phyloP scores from a whole-genome alignment of 805 yeast species.

The Candida nonsorbophila region DNA sequence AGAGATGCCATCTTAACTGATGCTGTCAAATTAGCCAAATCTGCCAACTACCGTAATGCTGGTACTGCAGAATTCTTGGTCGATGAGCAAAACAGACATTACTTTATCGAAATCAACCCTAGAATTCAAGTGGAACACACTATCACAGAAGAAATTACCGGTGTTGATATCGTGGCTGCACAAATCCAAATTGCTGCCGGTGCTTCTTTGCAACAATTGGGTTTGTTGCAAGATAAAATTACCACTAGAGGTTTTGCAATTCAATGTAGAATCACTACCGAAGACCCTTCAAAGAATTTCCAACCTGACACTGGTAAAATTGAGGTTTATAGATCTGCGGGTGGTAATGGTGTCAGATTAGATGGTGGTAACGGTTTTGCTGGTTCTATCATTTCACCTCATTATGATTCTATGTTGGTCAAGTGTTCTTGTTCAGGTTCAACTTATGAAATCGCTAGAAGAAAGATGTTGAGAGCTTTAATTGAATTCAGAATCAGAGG shows the following conservation, averaged over 20 bases:
- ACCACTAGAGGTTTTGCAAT: conserved; percentile 97
- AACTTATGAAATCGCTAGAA: conserved; percentile 91
- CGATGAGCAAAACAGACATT: conserved; percentile 89
- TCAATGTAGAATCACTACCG: conserved; percentile 98
- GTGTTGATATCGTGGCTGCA: conserved; percentile 96
- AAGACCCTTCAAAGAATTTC: conserved; percentile 93
- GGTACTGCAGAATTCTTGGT: conserved; percentile 98
- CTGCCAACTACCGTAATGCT: conserved; percentile 90
- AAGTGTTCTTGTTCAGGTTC: conserved; percentile 97
- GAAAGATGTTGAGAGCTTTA: conserved; percentile 95
- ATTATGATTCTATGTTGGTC: conserved; percentile 96
- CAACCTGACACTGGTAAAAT: conserved; percentile 98
- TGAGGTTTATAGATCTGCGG: conserved; percentile 96
- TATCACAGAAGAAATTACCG: conserved; percentile 97
- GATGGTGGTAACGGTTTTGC: conserved; percentile 99
- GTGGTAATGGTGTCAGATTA: conserved; percentile 98
- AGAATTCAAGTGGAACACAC: conserved; percentile 98
- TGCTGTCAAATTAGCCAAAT: conserved; percentile 86
- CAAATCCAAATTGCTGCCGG: conserved; percentile 99
- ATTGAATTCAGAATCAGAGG: conserved; percentile 98
- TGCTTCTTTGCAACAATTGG: conserved; percentile 86
- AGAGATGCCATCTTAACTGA: conserved; percentile 91
- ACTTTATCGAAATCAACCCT: conserved; percentile 97
- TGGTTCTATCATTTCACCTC: conserved; percentile 94
- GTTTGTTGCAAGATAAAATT: conserved; percentile 89